Percentiles rank a stretch among this genome's conserved stretches.
These are phyloP conservation scores for Tetradesmus obliquus DNA, from an alignment of 139 green algal species.

Conservation along the genomic window DNA sequence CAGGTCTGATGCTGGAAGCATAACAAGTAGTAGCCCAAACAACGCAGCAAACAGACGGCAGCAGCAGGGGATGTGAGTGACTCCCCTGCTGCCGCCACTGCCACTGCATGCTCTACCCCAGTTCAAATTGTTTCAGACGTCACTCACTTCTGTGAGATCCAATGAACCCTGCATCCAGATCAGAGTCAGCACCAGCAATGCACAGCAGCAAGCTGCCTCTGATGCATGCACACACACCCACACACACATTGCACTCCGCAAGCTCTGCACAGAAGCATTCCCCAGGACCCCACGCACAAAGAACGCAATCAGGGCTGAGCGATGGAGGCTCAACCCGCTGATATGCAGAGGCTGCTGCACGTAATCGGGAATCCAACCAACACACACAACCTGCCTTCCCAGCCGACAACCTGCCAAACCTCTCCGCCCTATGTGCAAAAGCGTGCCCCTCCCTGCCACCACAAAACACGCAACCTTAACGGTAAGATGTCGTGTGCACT, in stretches of 20 bases:
- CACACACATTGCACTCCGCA: too few relatives aligned
- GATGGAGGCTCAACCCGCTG: not conserved
- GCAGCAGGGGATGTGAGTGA: not conserved
- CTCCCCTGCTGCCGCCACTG: not conserved
- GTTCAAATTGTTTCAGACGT: not conserved
- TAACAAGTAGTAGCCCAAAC: not conserved
- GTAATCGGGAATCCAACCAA: not conserved
- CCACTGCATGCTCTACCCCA: not conserved
- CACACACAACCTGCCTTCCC: not conserved
- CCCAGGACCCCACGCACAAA: not conserved
- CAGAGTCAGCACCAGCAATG: not conserved
- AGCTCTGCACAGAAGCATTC: not conserved
- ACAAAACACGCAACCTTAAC: not conserved
- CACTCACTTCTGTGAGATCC: too few relatives aligned
- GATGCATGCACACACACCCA: not conserved
- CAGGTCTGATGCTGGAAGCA: not conserved
- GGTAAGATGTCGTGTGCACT: not conserved
- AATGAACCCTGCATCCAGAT: too few relatives aligned
- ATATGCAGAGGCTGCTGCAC: not conserved
- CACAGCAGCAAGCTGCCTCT: too few relatives aligned
- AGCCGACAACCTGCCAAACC: not conserved
- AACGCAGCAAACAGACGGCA: not conserved
- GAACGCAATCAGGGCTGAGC: not conserved
- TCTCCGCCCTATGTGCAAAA: not conserved
- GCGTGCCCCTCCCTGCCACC: too few relatives aligned